Conservation (phyloP, 495 filamentous ascomycete genomes). For the Penicillium coprophilum region DNA sequence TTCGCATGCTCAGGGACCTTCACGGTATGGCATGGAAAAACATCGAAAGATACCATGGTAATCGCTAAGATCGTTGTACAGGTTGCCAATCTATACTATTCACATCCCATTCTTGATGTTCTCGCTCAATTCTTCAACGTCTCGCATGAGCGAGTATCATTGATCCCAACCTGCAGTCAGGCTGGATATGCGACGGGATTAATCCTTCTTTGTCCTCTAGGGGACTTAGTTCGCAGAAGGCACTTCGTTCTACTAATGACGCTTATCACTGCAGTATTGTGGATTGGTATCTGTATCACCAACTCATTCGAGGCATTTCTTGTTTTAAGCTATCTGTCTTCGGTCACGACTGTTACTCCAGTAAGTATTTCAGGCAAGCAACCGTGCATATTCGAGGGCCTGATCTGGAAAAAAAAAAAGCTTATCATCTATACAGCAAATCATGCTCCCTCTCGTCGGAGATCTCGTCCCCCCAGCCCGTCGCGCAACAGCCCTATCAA, state of each 20-base stretch:
- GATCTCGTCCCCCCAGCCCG: slow-evolving; percentile 72
- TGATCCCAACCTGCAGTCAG: slow-evolving; percentile 76
- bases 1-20: slow-evolving; percentile 53
- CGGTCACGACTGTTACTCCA: slow-evolving; percentile 78
- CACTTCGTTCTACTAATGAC: slow-evolving; percentile 68
- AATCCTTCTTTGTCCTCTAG: slow-evolving; percentile 74
- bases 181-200: slow-evolving; percentile 77
- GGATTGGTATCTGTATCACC: slow-evolving; percentile 71
- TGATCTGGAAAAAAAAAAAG: not conserved
- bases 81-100: slow-evolving; percentile 72
- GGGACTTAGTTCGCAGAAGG: slow-evolving; percentile 69
- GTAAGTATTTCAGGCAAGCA: slow-evolving; percentile 22
- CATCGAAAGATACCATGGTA: not conserved
- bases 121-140: slow-evolving; percentile 63
- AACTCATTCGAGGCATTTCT: slow-evolving; percentile 62
- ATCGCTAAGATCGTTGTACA: not conserved
- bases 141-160: slow-evolving; percentile 53
- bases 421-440: slow-evolving; percentile 46
- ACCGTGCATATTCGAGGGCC: not conserved
- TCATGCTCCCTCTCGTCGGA: slow-evolving; percentile 81
- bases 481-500: slow-evolving; percentile 64
- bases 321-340: slow-evolving; percentile 66
- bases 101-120: slow-evolving; percentile 65
- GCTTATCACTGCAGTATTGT: slow-evolving; percentile 62
- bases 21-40: slow-evolving; percentile 15